Evolutionary conservation across 2,329 filamentous ascomycete species (phyloP), one percentile per base, ranked within the genome.

Genomic region (Alternaria sp.): DNA sequence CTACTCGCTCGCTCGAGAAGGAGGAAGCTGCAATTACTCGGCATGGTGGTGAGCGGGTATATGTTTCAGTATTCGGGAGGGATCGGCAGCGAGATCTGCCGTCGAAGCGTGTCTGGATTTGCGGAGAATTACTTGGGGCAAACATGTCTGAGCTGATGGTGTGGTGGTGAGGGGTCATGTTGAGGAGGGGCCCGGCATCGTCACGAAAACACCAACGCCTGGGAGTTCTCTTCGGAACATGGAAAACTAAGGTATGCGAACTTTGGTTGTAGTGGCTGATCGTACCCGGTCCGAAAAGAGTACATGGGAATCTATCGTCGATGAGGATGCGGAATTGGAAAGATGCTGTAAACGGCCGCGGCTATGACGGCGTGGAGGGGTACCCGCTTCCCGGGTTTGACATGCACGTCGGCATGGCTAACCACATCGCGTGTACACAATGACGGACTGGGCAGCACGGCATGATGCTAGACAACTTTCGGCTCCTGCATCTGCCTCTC

Each of bases 401-500:
- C 57, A 66, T 65, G 62, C 58, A 63, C 43, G 51, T 54, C 54
- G 59, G 41, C 54, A 61, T 70, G 64, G 66, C 67, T 69, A 68
- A 65, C 52, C 51, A 67, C 46, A 50, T 50, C 22, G 46, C 22
- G 18, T 50, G 56, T 58, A 59, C 55, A 60, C 52, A 65, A 65
- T 57, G 66, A 66, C 68, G 63, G 70, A 72, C 73, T 76, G 74
- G 75, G 74, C 74, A 76, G 74, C 74, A 78, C 68, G 67, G 70
- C 74, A 76, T 76, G 54, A 57, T 57, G 48, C 59, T 54, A 60
- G 36, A 71, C 65, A 54, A 45, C 50, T 62, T 55, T 63, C 44
- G 50, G 54, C 58, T 62, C 51, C 54, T 69, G 65, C 61, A 59
- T 63, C 52, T 46, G 62, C 11, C 45, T 45, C 60, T 62, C 49